Evolutionary conservation across 2,329 filamentous ascomycete species (phyloP).

Genomic region (Xylaria polymorpha): DNA sequence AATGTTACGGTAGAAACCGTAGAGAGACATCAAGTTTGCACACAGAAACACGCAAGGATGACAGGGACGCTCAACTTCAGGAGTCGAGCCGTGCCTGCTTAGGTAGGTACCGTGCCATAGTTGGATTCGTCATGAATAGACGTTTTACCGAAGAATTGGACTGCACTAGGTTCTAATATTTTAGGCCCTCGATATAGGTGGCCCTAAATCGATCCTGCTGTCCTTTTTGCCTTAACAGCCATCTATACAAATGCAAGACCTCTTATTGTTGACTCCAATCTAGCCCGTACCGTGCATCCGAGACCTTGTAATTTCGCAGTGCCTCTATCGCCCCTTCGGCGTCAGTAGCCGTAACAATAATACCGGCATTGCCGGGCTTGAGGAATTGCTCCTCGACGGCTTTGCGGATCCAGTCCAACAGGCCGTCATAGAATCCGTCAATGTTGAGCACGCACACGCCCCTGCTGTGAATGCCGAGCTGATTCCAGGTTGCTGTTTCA

Average conservation of each 20-base stretch:
- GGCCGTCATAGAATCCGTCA: conserved; percentile 90
- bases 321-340: conserved; percentile 77
- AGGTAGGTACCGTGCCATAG: neutral
- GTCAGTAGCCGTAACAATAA: conserved; percentile 80
- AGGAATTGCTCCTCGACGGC: conserved; percentile 84
- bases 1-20: neutral
- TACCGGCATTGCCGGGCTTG: conserved; percentile 73
- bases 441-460: conserved; percentile 88
- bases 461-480: conserved; percentile 87
- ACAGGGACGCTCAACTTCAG: neutral
- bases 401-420: conserved; percentile 83
- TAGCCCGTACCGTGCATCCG: conserved; percentile 80
- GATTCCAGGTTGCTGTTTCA: conserved; percentile 93
- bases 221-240: conserved; percentile 12
- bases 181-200: neutral
- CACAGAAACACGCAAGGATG: too few relatives aligned
- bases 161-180: neutral
- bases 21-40: too few relatives aligned
- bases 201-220: neutral
- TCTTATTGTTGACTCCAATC: conserved; percentile 70
- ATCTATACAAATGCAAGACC: conserved; percentile 18
- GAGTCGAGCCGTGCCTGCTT: neutral
- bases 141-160: neutral
- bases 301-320: conserved; percentile 79
- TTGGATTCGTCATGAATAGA: neutral